Evolutionary conservation across 345 rosid species (phyloP).

Genomic region (Eucalyptus viminalis): DNA sequence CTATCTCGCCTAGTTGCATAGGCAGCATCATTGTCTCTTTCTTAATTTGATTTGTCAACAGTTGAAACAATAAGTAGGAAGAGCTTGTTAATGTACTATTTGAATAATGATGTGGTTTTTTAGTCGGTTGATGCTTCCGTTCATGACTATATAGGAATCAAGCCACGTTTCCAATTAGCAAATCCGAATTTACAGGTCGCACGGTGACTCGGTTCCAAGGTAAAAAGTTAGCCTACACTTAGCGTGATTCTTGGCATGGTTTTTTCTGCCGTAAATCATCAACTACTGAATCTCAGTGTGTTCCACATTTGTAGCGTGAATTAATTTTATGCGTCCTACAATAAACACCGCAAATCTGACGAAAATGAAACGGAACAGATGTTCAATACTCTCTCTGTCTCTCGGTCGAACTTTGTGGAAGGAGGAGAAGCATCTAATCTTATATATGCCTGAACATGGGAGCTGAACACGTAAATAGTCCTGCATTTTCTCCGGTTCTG

Average conservation of each 20-base stretch:
- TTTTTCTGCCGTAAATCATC: not conserved
- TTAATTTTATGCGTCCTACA: not conserved
- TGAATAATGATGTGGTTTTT: not conserved
- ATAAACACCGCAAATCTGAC: not conserved
- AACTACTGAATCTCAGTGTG: not conserved
- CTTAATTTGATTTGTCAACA: not conserved
- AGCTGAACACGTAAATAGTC: not conserved
- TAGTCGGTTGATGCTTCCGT: not conserved
- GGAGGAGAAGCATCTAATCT: not conserved
- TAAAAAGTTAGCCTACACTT: not conserved
- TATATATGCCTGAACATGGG: not conserved
- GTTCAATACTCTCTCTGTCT: not conserved
- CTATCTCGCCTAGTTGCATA: not conserved
- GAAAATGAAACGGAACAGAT: not conserved
- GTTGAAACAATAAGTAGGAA: not conserved
- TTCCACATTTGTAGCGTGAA: not conserved
- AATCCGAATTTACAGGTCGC: not conserved
- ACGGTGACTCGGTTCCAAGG: not conserved
- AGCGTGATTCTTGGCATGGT: not conserved
- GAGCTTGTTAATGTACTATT: not conserved
- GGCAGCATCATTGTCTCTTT: not conserved
- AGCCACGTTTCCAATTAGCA: not conserved
- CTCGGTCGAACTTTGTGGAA: not conserved
- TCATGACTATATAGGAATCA: not conserved
- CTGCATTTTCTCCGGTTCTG: not conserved